These are phyloP conservation scores for Alternaria infectoria DNA, from an alignment of 2,329 filamentous ascomycete species.

Conservation along the genomic window DNA sequence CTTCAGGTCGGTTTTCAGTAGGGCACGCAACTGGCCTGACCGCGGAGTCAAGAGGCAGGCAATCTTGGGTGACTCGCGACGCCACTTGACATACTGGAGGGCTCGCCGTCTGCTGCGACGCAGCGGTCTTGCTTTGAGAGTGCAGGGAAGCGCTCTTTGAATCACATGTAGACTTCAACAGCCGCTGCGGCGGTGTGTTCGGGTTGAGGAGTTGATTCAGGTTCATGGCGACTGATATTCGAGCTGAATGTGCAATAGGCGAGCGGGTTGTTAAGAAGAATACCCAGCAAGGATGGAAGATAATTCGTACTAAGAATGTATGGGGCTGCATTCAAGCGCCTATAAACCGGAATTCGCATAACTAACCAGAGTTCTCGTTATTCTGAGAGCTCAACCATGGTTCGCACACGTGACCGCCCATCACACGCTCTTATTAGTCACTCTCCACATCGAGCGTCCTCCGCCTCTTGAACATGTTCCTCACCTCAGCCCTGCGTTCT, in stretches of 20 bases:
- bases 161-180: not conserved
- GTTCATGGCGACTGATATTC: not conserved
- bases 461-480: conserved; percentile 17
- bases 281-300: not conserved
- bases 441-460: not conserved
- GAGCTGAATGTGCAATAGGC: not conserved
- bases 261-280: not conserved
- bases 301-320: not conserved
- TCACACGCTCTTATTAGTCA: not conserved
- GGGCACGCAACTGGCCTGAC: not conserved
- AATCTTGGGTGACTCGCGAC: not conserved
- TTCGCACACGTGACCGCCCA: not conserved
- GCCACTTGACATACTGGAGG: not conserved
- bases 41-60: not conserved
- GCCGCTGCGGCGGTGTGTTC: not conserved
- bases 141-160: not conserved
- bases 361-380: not conserved
- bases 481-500: not conserved
- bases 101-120: not conserved
- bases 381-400: not conserved
- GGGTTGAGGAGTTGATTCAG: not conserved
- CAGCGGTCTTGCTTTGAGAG: not conserved
- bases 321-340: not conserved
- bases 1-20: not conserved
- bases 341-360: not conserved